Base-by-base conservation (phyloP, 2,329 filamentous ascomycete genomes). In the Cladosporium sp. region DNA sequence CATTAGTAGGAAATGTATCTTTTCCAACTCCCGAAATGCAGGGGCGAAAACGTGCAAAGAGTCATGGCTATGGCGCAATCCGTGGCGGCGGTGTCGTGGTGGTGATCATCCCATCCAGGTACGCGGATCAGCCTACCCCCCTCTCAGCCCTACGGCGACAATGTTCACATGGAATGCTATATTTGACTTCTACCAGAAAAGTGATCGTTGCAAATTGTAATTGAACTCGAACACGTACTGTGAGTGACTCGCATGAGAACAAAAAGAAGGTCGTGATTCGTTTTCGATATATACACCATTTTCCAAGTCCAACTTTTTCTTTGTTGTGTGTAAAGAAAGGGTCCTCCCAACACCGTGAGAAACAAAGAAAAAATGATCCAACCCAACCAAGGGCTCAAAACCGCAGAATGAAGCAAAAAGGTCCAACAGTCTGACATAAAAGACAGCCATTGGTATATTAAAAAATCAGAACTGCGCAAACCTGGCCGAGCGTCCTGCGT, bases 201-300 rank as follows among this genome's bases (percentile, higher is more conserved):
- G 9, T 27, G 5, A 27, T 27, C 5, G n/a, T n/a, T n/a, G n/a
- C n/a, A n/a, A n/a, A n/a, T n/a, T n/a, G n/a, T n/a, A n/a, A n/a
- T n/a, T n/a, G n/a, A n/a, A n/a, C n/a, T n/a, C n/a, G n/a, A n/a
- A n/a, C n/a, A n/a, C n/a, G n/a, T n/a, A n/a, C n/a, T n/a, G n/a
- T n/a, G n/a, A n/a, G n/a, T n/a, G n/a, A n/a, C n/a, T n/a, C n/a
- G n/a, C n/a, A n/a, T n/a, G n/a, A 27, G 22, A 27, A 27, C 22
- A 4, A 4, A 27, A 4, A 32, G n/a, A 18, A 47, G n/a, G n/a
- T 47, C 43, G 25, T 40, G 27, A 39, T 33, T 48, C 45, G 16
- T 48, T 48, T 27, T 20, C 45, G 9, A 25, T 48, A 48, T 35
- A 20, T 40, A 48, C 36, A 40, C 40, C 45, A 4, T 32, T 30